Base-by-base conservation (phyloP, 441 rosid species). In the Euphorbia corollata region DNA sequence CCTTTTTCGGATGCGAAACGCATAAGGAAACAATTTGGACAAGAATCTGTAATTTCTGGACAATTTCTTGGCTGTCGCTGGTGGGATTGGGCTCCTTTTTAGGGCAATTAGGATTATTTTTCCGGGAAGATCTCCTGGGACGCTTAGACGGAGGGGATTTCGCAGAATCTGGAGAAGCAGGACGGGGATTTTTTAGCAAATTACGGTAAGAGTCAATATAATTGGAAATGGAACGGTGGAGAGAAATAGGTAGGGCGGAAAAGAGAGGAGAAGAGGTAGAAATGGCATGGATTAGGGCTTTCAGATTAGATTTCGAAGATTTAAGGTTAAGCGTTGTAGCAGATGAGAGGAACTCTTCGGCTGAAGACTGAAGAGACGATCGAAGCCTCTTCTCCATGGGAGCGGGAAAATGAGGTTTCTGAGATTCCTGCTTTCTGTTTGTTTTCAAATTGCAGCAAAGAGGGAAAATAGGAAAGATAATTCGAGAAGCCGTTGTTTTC, bases 331-430 rank as follows among this genome's bases (percentile, higher is more conserved):
- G 79, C 34, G 69, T 81, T 8, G 75, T 59, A 70, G 84, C 89
- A 39, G 81, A 48, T 53, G 86, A 75, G 64, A 90, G 74, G 83
- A 90, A 89, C 19, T 87, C 94, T 4, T 84, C 84, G 13, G 94
- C 83, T 1, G 96, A 85, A 63, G 91, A 84, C 54, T 74, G 79
- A 61, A 88, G 91, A 53, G 87, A 79, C 2, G 91, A 80, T 6
- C 91, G 85, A 16, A 89, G 90, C 43, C 83, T 79, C 82, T 87
- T 91, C 84, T 89, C 93, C 96, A 89, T 87, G 66, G 32, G 23
- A 8, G 63, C 34, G 47, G 60, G 60, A 60, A 48, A 66, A 27
- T 39, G 65, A 15, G 58, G 38, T 19, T 39, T 61, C 4, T 19
- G 16, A 18, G 24, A 47, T 67, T 67, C 32, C 13, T 67, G 60